phyloP scores from a whole-genome alignment of 306 rosid genomes.

The Sechiopsis laciniata region DNA sequence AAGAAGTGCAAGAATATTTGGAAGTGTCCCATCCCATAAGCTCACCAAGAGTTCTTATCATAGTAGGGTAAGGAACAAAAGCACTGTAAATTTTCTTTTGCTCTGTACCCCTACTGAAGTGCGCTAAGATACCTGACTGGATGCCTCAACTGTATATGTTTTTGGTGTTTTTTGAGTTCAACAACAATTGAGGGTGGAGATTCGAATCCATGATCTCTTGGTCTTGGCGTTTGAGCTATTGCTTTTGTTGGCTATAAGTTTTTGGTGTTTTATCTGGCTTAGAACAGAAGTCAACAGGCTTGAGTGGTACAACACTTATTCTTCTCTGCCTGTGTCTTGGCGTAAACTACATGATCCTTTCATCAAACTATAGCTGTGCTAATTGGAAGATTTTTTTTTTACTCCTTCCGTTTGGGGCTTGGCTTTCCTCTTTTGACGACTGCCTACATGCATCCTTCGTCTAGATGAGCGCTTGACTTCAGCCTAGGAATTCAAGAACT shows the following conservation, averaged over 20 bases:
- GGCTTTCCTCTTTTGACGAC: slow-evolving; percentile 1
- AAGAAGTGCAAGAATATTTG: background rate
- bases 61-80: background rate
- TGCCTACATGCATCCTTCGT: background rate
- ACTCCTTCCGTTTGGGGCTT: background rate
- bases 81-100: background rate
- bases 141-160: background rate
- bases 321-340: background rate
- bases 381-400: background rate
- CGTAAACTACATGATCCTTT: background rate
- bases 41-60: background rate
- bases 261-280: no score
- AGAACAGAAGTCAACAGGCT: no score
- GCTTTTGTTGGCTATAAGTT: no score
- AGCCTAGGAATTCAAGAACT: background rate
- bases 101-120: background rate
- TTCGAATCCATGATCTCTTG: no score
- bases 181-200: no score
- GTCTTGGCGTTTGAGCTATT: no score
- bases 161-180: slow-evolving; percentile 12
- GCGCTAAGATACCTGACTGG: slow-evolving; percentile 4
- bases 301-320: no score
- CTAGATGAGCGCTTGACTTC: background rate
- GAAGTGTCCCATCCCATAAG: background rate
- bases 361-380: background rate